These are phyloP conservation scores for Rhododendron mucronatum DNA, from an alignment of 148 eudicot species.

Conservation along the genomic window DNA sequence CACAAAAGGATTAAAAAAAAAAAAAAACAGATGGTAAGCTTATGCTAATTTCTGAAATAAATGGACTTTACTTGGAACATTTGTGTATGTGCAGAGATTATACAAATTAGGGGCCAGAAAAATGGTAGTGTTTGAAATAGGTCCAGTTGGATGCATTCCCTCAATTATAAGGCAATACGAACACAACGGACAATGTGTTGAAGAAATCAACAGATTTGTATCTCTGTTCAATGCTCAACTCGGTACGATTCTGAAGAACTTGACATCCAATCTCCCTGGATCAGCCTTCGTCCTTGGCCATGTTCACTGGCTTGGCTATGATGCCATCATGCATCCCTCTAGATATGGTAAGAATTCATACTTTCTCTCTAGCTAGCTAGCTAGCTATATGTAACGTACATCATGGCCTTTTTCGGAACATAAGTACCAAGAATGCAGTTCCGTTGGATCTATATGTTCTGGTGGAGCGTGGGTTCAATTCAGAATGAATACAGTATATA, in stretches of 20 bases:
- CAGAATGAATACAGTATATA: no score
- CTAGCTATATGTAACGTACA: not conserved
- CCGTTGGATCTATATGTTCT: no score
- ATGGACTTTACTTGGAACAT: not conserved
- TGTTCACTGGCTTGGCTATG: conserved; percentile 40
- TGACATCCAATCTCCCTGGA: conserved; percentile 39
- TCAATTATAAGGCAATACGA: conserved; percentile 20
- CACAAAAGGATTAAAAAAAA: not conserved
- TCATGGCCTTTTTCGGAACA: no score
- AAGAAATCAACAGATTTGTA: conserved; percentile 34
- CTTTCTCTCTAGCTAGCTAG: not conserved
- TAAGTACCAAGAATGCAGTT: no score
- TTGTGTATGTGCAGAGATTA: conserved; percentile 16
- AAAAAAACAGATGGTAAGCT: not conserved
- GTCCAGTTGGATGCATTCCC: conserved; percentile 68
- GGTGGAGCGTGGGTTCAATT: no score
- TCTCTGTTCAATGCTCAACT: conserved; percentile 41
- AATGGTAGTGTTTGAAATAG: conserved; percentile 46
- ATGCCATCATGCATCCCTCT: conserved; percentile 42
- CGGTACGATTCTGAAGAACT: conserved; percentile 27
- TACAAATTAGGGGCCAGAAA: conserved; percentile 42
- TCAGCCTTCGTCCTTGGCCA: conserved; percentile 45
- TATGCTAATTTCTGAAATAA: not conserved
- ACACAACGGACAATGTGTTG: conserved; percentile 39
- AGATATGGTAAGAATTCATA: conserved; percentile 41